phyloP scores from a whole-genome alignment of 2,329 filamentous ascomycete genomes.

The Coleophoma cylindrospora region DNA sequence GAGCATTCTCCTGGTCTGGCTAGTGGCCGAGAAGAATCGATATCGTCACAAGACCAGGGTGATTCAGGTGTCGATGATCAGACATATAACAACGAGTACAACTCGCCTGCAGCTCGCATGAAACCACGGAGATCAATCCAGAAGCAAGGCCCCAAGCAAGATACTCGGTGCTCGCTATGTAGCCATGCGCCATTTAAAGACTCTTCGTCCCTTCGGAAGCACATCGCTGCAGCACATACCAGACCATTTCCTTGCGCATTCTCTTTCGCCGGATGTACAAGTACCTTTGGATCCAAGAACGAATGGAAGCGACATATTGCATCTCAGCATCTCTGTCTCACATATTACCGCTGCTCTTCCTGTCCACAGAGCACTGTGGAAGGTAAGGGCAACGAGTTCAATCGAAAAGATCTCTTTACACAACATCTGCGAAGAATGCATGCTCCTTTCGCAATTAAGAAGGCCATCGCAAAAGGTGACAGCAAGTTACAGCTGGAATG shows the following conservation, averaged over 20 bases:
- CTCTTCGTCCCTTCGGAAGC: slow-evolving; percentile 59
- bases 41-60: slow-evolving; percentile 31
- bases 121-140: slow-evolving; percentile 27
- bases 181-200: slow-evolving; percentile 64
- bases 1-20: slow-evolving; percentile 24
- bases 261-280: slow-evolving; percentile 74
- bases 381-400: slow-evolving; percentile 68
- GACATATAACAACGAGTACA: slow-evolving; percentile 26
- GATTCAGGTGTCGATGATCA: slow-evolving; percentile 37
- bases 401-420: slow-evolving; percentile 92
- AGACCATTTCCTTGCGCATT: slow-evolving; percentile 82
- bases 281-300: slow-evolving; percentile 88
- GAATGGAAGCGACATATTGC: slow-evolving; percentile 96
- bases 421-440: slow-evolving; percentile 96
- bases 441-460: slow-evolving; percentile 60
- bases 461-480: slow-evolving; percentile 51
- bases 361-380: slow-evolving; percentile 50
- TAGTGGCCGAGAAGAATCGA: slow-evolving; percentile 34
- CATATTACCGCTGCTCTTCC: slow-evolving; percentile 59
- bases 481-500: slow-evolving; percentile 56
- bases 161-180: slow-evolving; percentile 56
- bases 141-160: slow-evolving; percentile 44
- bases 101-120: slow-evolving; percentile 24
- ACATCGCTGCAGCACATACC: slow-evolving; percentile 64
- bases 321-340: slow-evolving; percentile 77